Conservation (phyloP, 1,284 basidiomycete genomes). For the Amylostereum areolatum region DNA sequence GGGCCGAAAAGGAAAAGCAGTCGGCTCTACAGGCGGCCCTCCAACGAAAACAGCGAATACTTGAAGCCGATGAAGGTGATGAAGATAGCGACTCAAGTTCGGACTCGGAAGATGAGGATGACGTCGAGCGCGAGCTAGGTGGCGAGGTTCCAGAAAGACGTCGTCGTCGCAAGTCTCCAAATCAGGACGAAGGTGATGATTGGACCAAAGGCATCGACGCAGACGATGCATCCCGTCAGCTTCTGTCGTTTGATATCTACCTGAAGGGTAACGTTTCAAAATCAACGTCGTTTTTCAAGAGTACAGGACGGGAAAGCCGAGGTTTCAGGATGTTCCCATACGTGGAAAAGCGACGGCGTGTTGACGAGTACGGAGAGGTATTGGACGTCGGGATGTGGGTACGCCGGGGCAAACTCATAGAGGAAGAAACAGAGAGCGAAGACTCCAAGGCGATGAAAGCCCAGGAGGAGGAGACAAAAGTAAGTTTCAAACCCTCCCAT, state of each 20-base stretch:
- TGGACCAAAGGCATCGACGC: constrained; percentile 56
- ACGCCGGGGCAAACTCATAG: constrained; percentile 81
- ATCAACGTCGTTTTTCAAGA: constrained; percentile 81
- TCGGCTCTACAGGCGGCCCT: constrained; percentile 83
- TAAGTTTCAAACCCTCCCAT: too few species aligned
- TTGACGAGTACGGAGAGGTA: constrained; percentile 95
- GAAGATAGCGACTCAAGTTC: constrained; percentile 58
- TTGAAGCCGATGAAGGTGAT: constrained; percentile 84
- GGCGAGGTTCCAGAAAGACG: constrained; percentile 38
- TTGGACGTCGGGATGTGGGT: constrained; percentile 94
- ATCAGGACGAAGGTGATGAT: constrained; percentile 42
- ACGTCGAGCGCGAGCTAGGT: constrained; percentile 55
- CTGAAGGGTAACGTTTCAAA: constrained; percentile 90
- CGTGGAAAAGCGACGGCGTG: constrained; percentile 85
- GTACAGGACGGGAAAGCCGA: constrained; percentile 56
- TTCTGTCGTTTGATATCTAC: constrained; percentile 93
- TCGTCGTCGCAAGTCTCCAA: constrained; percentile 38
- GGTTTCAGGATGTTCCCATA: constrained; percentile 97
- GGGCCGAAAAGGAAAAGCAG: constrained; percentile 77
- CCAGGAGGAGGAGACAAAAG: constrained; percentile 80
- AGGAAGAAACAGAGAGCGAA: constrained; percentile 81
- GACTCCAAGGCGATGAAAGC: constrained; percentile 72
- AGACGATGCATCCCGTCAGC: constrained; percentile 69
- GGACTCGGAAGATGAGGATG: constrained; percentile 62
- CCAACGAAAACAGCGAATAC: constrained; percentile 79